A percentile compares a stretch with the other conserved stretches of the same genome.
These are phyloP conservation scores for Penicillium coffeae DNA, from an alignment of 495 filamentous ascomycete species.

Conservation along the genomic window DNA sequence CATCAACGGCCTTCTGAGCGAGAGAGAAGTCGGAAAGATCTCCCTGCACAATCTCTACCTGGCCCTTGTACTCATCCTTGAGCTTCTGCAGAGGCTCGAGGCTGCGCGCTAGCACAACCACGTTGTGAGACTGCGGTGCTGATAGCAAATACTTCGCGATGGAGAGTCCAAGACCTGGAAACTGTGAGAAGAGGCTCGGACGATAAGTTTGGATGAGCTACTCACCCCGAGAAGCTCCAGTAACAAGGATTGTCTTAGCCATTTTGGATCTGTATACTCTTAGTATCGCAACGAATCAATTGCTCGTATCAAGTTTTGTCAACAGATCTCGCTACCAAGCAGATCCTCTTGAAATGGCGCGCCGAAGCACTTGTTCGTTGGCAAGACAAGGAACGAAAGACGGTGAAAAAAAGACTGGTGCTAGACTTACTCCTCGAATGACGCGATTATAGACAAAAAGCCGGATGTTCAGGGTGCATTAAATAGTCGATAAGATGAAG, in stretches of 20 bases:
- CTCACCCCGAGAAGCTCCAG: slow-evolving; percentile 59
- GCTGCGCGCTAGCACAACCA: slow-evolving; percentile 74
- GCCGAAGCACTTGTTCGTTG: too few species aligned
- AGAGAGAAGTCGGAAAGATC: slow-evolving; percentile 68
- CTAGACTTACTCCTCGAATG: too few species aligned
- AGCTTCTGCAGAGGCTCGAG: slow-evolving; percentile 62
- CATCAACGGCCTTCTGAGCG: slow-evolving; percentile 56
- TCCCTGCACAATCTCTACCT: slow-evolving; percentile 69
- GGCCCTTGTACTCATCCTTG: slow-evolving; percentile 57
- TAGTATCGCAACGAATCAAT: slow-evolving; percentile 3
- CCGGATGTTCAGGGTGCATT: too few species aligned
- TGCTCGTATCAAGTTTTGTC: too few species aligned
- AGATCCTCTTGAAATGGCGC: too few species aligned
- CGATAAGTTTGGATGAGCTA: neutral
- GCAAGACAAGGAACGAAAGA: too few species aligned
- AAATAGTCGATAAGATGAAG: too few species aligned
- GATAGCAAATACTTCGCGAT: slow-evolving; percentile 68
- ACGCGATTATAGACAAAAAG: too few species aligned
- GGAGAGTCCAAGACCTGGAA: slow-evolving; percentile 75
- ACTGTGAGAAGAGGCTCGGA: neutral
- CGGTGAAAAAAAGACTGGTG: too few species aligned
- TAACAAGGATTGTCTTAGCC: slow-evolving; percentile 58
- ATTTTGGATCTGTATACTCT: slow-evolving; percentile 21
- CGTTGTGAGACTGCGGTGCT: slow-evolving; percentile 55
- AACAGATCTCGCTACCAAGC: too few species aligned